Evolutionary conservation across 768 basidiomycete species (phyloP), one percentile per base, ranked within the genome.

Genomic region (Pisolithus sp.): DNA sequence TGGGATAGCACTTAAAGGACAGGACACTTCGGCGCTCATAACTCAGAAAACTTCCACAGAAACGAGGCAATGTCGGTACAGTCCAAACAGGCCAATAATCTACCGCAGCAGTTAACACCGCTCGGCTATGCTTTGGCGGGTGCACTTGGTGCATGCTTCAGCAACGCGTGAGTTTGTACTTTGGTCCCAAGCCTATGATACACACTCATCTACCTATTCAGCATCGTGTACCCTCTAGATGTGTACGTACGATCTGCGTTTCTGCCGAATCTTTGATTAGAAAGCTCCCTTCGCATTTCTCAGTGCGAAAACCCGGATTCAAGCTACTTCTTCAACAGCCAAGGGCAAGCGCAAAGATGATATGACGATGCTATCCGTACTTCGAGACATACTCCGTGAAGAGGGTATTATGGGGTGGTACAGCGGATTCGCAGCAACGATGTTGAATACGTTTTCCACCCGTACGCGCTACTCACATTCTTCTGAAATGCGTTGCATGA

Each of bases 391-490:
- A 54, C 76, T 90, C 63, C 79, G 77, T 58, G 81, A 83, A 53
- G 93, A 97, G 56, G 95, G 96, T 1, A 56, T 96, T 49, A 50
- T 62, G 5, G 96, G 93, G 0, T 83, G 83, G 64, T 99, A 95
- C 71, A 79, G 85, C 41, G 96, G 96, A 2, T 99, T 97, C 66
- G 78, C 83, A 34, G 96, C 96, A 21, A 97, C 90, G 39, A 98
- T 98, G 95, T 73, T 98, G 59, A 97, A 96, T 69, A 96, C 93
- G 1, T 99, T 99, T 69, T 95, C 93, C 36, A 89, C 88, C 83
- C 93, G 95, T 93, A 63, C 62, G 91, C 80, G 38, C 5, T 45
- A 17, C 15, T 26, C 39, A 57, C 5, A 20, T 30, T 6, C 31
- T 10, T 3, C 34, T 41, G 42, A 28, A 18, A 47, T 20, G 8